phyloP scores from a whole-genome alignment of 768 basidiomycete species.

The Lentinula edodes region DNA sequence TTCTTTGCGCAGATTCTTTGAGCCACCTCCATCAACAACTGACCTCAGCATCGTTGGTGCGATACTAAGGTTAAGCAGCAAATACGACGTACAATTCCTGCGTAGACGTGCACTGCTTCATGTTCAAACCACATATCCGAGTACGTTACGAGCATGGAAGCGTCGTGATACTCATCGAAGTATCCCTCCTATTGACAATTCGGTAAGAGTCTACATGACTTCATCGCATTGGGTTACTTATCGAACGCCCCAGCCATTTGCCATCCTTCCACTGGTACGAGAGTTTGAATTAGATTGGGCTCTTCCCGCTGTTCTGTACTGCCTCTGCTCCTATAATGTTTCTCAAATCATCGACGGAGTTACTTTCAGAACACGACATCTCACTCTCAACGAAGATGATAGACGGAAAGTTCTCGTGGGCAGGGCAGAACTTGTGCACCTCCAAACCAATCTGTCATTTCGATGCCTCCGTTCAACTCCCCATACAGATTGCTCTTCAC shows the following conservation, averaged over 20 bases:
- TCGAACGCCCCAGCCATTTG: conserved; percentile 21
- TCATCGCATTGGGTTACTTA: not conserved
- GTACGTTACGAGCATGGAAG: conserved; percentile 26
- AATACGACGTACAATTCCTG: conserved; percentile 33
- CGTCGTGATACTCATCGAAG: conserved; percentile 27
- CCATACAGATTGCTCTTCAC: conserved; percentile 11
- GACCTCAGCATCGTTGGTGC: conserved; percentile 24
- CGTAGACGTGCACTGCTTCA: conserved; percentile 27
- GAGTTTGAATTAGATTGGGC: conserved; percentile 30
- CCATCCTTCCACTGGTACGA: conserved; percentile 25
- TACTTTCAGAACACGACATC: conserved; percentile 17
- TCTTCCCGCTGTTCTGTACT: conserved; percentile 30
- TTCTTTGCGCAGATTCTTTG: conserved; percentile 21
- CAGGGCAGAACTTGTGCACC: conserved; percentile 14
- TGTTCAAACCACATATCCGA: conserved; percentile 30
- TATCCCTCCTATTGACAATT: conserved; percentile 31
- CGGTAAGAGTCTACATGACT: conserved; percentile 1
- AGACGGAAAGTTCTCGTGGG: conserved; percentile 23
- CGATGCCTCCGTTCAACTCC: conserved; percentile 14
- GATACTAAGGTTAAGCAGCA: conserved; percentile 31
- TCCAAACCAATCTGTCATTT: conserved; percentile 2
- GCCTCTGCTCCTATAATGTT: conserved; percentile 30
- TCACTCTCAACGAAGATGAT: conserved; percentile 20
- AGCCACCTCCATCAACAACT: conserved; percentile 27
- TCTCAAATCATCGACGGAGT: conserved; percentile 30